Evolutionary conservation across 2,329 filamentous ascomycete genomes (phyloP).

Genomic region (Aulographum hederae): DNA sequence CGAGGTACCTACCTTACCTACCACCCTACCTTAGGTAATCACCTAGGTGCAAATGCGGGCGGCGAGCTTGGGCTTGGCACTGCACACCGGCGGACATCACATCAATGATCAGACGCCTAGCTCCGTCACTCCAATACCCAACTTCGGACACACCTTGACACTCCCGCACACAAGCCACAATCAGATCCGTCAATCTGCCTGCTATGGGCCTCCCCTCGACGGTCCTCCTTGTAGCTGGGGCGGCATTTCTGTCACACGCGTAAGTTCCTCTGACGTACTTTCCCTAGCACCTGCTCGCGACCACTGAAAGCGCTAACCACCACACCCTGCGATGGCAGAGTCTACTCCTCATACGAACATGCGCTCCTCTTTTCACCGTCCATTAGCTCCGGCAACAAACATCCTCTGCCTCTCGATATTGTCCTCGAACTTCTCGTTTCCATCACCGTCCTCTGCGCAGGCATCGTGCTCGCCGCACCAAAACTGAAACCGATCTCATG

Average conservation of each 20-base stretch:
- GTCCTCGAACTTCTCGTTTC: constrained; percentile 69
- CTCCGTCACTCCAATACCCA: too few species aligned
- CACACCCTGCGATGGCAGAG: constrained; percentile 35
- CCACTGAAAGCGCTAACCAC: too few species aligned
- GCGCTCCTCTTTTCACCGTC: constrained; percentile 40
- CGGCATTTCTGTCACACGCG: constrained; percentile 73
- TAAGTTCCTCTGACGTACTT: constrained; percentile 29
- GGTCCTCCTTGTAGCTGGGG: constrained; percentile 52
- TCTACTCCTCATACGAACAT: constrained; percentile 93
- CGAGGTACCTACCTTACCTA: too few species aligned
- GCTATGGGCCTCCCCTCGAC: constrained; percentile 56
- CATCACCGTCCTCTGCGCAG: constrained; percentile 62
- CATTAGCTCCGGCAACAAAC: constrained; percentile 15
- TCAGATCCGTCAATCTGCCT: too few species aligned
- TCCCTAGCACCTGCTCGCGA: constrained; percentile 7
- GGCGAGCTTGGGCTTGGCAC: too few species aligned
- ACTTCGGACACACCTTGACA: too few species aligned
- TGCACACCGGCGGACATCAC: too few species aligned
- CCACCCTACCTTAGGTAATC: too few species aligned
- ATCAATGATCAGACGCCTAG: too few species aligned
- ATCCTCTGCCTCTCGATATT: constrained; percentile 62
- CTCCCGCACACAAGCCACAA: too few species aligned
- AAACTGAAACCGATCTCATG: constrained; percentile 71
- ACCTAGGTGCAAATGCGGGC: too few species aligned
- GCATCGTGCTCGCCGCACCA: constrained; percentile 62